Evolutionary conservation across 495 filamentous ascomycete genomes (phyloP), one percentile per base, ranked within the genome.

Genomic region (Cryomyces minteri): DNA sequence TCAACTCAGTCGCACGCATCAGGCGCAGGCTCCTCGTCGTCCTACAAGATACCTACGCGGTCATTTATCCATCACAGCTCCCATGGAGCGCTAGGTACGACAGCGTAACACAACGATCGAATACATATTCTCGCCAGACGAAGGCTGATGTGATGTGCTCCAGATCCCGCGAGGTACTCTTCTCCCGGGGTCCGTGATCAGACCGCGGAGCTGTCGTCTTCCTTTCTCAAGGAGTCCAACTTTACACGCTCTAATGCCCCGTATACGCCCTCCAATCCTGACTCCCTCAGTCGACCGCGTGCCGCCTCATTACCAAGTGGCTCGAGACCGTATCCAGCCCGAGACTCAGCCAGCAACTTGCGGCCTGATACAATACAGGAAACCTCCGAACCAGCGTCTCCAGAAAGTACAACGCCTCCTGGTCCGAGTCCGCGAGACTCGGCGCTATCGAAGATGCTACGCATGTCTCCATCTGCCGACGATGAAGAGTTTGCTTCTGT

Each of bases 191-290:
- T 98, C 9, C 79, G 90, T 44, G 83, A 94, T 58, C 79, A 93
- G 55, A 93, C 90, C 2, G 86, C 86, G 32, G 84, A 94, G 58
- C 72, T 98, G 32, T 88, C 90, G 28, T 84, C 74, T 5, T 83
- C 83, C 51, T 82, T 82, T n/a, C 68, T 95, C 32, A 84, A 81
- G 43, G 74, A 79, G 53, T 68, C 72, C 45, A 55, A 66, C 36
- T 62, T 62, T 48, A 48, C 55, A 43, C 48, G 41, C 40, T 53
- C 50, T 41, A 53, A 45, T n/a, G n/a, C 47, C 29, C 18, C 41
- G 18, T 25, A 25, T 25, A 25, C 18, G 18, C 18, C 18, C 18
- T 25, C 18, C 18, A 25, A 25, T 25, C 18, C 18, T 25, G 18
- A 25, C 18, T 25, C 2, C 18, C 18, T 25, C 18, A 25, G 18